Evolutionary conservation across 805 yeast species (phyloP).

Genomic region (Clavispora asparagi): DNA sequence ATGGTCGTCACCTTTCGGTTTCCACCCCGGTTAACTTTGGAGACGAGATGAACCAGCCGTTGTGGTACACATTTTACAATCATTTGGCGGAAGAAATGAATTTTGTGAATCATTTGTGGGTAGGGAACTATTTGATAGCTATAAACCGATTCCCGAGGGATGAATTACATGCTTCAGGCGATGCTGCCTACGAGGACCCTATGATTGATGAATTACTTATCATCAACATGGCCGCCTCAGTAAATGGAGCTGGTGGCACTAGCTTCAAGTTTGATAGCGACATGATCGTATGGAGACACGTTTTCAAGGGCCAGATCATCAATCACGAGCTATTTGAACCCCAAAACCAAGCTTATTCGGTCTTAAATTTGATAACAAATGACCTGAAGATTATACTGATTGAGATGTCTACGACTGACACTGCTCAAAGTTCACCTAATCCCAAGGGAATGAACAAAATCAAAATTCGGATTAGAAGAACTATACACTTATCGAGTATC

Average conservation of each 20-base stretch:
- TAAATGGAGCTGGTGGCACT: slow-evolving; percentile 28
- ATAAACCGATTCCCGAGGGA: slow-evolving; percentile 24
- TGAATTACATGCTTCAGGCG: background rate
- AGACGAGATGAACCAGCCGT: slow-evolving; percentile 23
- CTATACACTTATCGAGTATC: slow-evolving; percentile 33
- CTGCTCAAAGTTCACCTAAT: background rate
- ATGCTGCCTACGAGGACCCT: slow-evolving; percentile 8
- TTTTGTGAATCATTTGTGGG: slow-evolving; percentile 32
- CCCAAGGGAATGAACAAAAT: slow-evolving; percentile 15
- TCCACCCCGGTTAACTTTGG: slow-evolving; percentile 12
- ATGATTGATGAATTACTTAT: slow-evolving; percentile 33
- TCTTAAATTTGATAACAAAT: slow-evolving; percentile 24
- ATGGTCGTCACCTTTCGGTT: slow-evolving; percentile 10
- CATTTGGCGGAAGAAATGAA: slow-evolving; percentile 28
- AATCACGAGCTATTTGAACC: slow-evolving; percentile 12
- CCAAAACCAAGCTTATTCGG: background rate
- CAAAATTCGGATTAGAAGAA: slow-evolving; percentile 23
- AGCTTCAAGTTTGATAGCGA: slow-evolving; percentile 33
- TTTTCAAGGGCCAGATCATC: slow-evolving; percentile 22
- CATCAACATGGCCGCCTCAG: slow-evolving; percentile 25
- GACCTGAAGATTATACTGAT: slow-evolving; percentile 26
- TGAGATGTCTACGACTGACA: slow-evolving; percentile 14
- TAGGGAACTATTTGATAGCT: slow-evolving; percentile 27
- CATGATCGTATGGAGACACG: slow-evolving; percentile 34
- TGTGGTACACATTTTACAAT: slow-evolving; percentile 37